Evolutionary conservation across 139 green algal genomes (phyloP).

Genomic region (Coccomyxa sp.): DNA sequence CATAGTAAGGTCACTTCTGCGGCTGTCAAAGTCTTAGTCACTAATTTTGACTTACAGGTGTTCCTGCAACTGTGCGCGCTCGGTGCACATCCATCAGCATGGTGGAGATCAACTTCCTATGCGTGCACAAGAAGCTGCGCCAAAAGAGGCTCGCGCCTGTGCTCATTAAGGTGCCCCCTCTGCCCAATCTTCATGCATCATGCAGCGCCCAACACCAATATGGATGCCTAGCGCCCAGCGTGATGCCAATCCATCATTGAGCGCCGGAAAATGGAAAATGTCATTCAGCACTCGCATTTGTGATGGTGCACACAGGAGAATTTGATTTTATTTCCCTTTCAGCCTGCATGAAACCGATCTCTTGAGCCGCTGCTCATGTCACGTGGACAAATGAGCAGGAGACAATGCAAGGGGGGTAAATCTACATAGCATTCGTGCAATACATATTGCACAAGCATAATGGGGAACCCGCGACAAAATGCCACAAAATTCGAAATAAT

Average conservation of each 20-base stretch:
- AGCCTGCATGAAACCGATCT: background rate
- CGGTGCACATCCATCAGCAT: slow-evolving; percentile 34
- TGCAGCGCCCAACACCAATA: background rate
- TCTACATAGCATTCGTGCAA: no score
- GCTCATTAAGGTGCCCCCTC: slow-evolving; percentile 82
- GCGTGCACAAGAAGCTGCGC: slow-evolving; percentile 97
- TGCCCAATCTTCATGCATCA: background rate
- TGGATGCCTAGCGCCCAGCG: background rate
- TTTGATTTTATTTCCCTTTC: background rate
- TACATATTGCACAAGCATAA: no score
- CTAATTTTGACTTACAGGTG: no score
- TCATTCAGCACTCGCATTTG: no score
- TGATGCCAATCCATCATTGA: background rate
- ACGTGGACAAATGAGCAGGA: no score
- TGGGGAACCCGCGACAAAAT: no score
- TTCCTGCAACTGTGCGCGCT: background rate
- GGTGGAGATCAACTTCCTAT: slow-evolving; percentile 99
- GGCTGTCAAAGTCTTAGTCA: no score
- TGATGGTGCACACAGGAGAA: background rate
- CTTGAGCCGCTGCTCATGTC: no score
- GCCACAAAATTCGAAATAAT: no score
- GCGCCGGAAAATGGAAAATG: no score
- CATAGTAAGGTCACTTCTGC: no score
- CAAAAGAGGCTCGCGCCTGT: slow-evolving; percentile 92
- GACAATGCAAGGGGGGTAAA: no score